These are phyloP conservation scores for Trichoderma atroviride DNA, from an alignment of 2,329 filamentous ascomycete genomes.

Conservation along the genomic window DNA sequence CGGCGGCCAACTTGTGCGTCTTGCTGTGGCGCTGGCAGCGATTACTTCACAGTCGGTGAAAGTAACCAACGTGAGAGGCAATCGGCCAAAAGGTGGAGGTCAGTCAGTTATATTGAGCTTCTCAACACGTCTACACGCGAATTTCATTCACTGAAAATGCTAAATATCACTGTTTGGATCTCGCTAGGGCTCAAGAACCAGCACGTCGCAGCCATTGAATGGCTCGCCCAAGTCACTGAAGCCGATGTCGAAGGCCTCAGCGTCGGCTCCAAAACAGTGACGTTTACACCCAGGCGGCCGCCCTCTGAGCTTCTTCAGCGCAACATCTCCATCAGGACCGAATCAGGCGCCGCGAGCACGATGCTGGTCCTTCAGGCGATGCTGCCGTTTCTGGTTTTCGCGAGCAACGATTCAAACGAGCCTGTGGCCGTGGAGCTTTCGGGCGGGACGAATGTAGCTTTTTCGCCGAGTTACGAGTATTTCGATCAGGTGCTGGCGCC, in stretches of 20 bases:
- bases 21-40: constrained; percentile 59
- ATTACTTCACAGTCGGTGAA: constrained; percentile 56
- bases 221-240: constrained; percentile 54
- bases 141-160: not conserved
- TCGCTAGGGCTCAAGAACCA: constrained; percentile 60
- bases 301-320: constrained; percentile 47
- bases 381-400: constrained; percentile 61
- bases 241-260: constrained; percentile 54
- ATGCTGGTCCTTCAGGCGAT: constrained; percentile 63
- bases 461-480: constrained; percentile 63
- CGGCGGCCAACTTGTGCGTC: constrained; percentile 62
- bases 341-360: constrained; percentile 56
- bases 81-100: constrained; percentile 45
- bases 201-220: constrained; percentile 59
- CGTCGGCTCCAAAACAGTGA: constrained; percentile 54
- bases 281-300: constrained; percentile 47
- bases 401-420: constrained; percentile 46
- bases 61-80: constrained; percentile 59
- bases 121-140: not conserved
- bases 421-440: constrained; percentile 55
- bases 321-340: constrained; percentile 53
- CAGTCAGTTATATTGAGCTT: constrained; percentile 5
- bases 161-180: not conserved
- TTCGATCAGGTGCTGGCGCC: constrained; percentile 64
- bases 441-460: constrained; percentile 62